Conservation (phyloP, 1,284 basidiomycete species). For the Meripilus lineatus region DNA sequence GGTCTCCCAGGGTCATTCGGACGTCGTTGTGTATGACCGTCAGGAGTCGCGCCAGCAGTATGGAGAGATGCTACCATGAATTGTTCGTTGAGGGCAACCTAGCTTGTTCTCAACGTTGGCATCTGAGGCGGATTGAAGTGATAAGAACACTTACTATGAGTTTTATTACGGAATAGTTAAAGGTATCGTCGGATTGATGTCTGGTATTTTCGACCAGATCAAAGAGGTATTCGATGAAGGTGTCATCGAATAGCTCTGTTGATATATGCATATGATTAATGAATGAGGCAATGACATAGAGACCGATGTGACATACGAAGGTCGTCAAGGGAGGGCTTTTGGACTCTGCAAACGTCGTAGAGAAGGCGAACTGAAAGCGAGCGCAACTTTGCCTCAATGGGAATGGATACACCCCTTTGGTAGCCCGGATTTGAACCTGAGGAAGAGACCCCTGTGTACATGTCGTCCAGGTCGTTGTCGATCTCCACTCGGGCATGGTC, state of each 20-base stretch:
- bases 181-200: slow-evolving; percentile 82
- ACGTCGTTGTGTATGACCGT: slow-evolving; percentile 15
- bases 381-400: slow-evolving; percentile 79
- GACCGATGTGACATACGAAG: slow-evolving; percentile 69
- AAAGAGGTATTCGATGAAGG: slow-evolving; percentile 88
- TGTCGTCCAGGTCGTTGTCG: slow-evolving; percentile 61
- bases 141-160: slow-evolving; percentile 61
- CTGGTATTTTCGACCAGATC: slow-evolving; percentile 93
- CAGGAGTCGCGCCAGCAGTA: slow-evolving; percentile 19
- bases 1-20: slow-evolving; percentile 18
- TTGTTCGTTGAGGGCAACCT: slow-evolving; percentile 96
- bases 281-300: too few relatives aligned
- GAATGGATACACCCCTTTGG: slow-evolving; percentile 42
- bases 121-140: slow-evolving; percentile 3
- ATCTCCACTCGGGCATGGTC: slow-evolving; percentile 71
- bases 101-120: slow-evolving; percentile 3
- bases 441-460: slow-evolving; percentile 39
- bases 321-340: slow-evolving; percentile 74
- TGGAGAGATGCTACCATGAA: slow-evolving; percentile 84
- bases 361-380: slow-evolving; percentile 70
- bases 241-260: slow-evolving; percentile 73
- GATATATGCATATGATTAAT: too few relatives aligned
- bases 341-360: slow-evolving; percentile 89
- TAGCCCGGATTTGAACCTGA: slow-evolving; percentile 30
- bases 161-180: slow-evolving; percentile 94